These are phyloP conservation scores for Solanum lycopersicoides DNA, from an alignment of 257 asterid species.

Conservation along the genomic window DNA sequence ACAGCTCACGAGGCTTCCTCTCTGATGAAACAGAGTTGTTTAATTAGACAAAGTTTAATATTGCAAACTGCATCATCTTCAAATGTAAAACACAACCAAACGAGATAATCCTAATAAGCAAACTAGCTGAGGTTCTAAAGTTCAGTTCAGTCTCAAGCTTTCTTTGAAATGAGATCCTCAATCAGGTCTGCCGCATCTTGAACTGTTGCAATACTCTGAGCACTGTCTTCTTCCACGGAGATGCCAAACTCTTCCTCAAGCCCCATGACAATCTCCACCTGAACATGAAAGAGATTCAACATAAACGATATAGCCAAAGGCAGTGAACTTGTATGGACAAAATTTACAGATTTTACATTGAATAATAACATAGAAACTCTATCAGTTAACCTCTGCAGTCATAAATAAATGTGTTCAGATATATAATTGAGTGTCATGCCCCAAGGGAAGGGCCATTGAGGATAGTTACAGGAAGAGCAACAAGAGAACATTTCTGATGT, in stretches of 20 bases:
- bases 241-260: constrained; percentile 18
- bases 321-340: not conserved
- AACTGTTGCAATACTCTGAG: constrained; percentile 9
- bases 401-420: not conserved
- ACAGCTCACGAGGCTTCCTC: not conserved
- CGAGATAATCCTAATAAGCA: not conserved
- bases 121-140: not conserved
- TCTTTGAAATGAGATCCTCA: constrained; percentile 10
- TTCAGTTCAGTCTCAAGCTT: not conserved
- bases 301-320: not conserved
- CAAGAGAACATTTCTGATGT: not conserved
- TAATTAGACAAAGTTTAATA: not conserved
- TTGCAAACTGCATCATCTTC: not conserved
- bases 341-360: not conserved
- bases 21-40: not conserved
- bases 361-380: not conserved
- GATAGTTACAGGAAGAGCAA: not conserved
- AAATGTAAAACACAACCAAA: not conserved
- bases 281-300: not conserved
- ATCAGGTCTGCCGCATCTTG: constrained; percentile 20
- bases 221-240: constrained; percentile 15
- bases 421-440: not conserved
- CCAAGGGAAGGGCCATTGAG: not conserved
- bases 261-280: constrained; percentile 23
- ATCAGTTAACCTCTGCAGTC: not conserved